A percentile compares a stretch with the other conserved stretches of the same genome.
Evolutionary conservation across 768 basidiomycete genomes (phyloP).

Genomic region (Xerocomus brunneocitrinus): DNA sequence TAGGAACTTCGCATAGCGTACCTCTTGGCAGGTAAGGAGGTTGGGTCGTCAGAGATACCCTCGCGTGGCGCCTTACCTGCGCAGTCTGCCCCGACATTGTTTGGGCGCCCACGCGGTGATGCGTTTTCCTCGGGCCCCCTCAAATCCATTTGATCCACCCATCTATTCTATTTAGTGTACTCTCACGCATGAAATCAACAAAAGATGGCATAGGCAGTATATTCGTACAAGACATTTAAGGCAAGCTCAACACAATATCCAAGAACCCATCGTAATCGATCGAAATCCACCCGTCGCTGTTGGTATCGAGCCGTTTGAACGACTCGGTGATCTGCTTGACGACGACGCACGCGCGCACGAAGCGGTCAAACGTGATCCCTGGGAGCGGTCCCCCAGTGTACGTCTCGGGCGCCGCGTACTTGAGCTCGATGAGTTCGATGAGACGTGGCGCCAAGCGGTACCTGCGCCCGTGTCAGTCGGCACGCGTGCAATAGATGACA

Average conservation of each 20-base stretch:
- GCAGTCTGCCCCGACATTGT: conserved; percentile 18
- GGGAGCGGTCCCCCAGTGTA: conserved; percentile 33
- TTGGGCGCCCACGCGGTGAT: conserved; percentile 32
- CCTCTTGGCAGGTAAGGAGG: conserved; percentile 39
- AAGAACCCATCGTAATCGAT: conserved; percentile 55
- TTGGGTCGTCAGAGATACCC: conserved; percentile 38
- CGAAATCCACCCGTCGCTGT: conserved; percentile 52
- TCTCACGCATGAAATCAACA: background rate
- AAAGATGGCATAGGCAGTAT: background rate
- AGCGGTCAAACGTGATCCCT: conserved; percentile 82
- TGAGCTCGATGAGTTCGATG: conserved; percentile 62
- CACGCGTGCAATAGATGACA: background rate
- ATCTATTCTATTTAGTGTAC: background rate
- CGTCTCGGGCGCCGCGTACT: conserved; percentile 55
- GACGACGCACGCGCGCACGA: conserved; percentile 81
- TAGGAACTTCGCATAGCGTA: conserved; percentile 52
- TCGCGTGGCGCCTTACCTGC: conserved; percentile 22
- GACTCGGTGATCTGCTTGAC: conserved; percentile 73
- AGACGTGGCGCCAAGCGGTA: conserved; percentile 68
- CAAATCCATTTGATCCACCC: conserved; percentile 11
- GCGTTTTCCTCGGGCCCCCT: conserved; percentile 26
- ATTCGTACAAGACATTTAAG: conserved; percentile 28
- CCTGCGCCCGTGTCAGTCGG: conserved; percentile 24
- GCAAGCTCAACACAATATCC: conserved; percentile 44
- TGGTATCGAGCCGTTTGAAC: conserved; percentile 61